Evolutionary conservation across 2,329 filamentous ascomycete genomes (phyloP).

Genomic region (Magnaporthiopsis incrustans): DNA sequence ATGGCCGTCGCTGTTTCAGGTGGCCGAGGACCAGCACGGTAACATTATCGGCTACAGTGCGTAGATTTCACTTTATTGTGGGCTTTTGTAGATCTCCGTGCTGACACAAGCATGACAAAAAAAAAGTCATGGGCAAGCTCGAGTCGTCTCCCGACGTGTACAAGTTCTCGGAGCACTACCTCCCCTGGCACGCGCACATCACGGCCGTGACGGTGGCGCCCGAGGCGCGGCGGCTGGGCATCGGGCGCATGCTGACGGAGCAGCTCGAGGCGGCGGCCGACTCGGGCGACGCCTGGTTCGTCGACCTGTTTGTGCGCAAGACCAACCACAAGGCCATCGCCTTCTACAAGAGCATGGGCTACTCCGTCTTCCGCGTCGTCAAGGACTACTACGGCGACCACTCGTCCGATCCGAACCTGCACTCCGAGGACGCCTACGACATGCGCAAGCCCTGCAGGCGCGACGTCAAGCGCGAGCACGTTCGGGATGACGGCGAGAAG

Average conservation of each 20-base stretch:
- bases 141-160: conserved; percentile 75
- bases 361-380: conserved; percentile 82
- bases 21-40: conserved; percentile 78
- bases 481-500: conserved; percentile 72
- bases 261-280: conserved; percentile 78
- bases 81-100: background rate
- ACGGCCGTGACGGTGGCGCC: conserved; percentile 91
- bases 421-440: conserved; percentile 83
- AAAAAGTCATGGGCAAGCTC: conserved; percentile 93
- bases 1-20: conserved; percentile 92
- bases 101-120: background rate
- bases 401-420: conserved; percentile 51
- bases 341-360: conserved; percentile 87
- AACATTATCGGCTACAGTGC: conserved; percentile 91
- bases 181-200: conserved; percentile 99
- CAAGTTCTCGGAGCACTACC: conserved; percentile 74
- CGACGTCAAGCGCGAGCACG: conserved; percentile 67
- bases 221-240: conserved; percentile 73
- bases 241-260: conserved; percentile 75
- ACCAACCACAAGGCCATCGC: conserved; percentile 82
- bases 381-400: conserved; percentile 92
- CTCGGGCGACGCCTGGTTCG: conserved; percentile 81
- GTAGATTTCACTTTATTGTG: conserved; percentile 20
- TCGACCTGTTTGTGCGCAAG: conserved; percentile 86
- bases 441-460: conserved; percentile 89